phyloP scores from a whole-genome alignment of 495 filamentous ascomycete species.

The Lindgomyces ingoldianus region DNA sequence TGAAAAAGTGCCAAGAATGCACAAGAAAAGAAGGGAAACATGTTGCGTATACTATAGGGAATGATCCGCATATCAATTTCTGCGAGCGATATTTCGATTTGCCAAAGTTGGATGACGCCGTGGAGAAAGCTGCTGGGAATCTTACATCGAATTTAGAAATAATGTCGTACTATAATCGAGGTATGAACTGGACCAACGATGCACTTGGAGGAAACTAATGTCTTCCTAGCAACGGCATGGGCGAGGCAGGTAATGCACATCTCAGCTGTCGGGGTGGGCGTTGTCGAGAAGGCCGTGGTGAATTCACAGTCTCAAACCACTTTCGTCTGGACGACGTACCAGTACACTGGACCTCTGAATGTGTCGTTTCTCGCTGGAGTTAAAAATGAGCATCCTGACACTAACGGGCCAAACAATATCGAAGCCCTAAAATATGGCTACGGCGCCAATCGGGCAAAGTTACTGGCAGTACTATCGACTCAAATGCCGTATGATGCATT shows the following conservation, averaged over 20 bases:
- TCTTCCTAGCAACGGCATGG: slow-evolving; percentile 31
- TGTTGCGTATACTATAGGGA: slow-evolving; percentile 27
- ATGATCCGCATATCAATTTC: slow-evolving; percentile 34
- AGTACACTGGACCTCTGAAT: slow-evolving; percentile 13
- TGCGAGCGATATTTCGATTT: slow-evolving; percentile 20
- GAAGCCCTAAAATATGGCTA: slow-evolving; percentile 26
- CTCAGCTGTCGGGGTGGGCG: slow-evolving; percentile 14
- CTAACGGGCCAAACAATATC: slow-evolving; percentile 19
- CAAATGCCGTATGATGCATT: slow-evolving; percentile 23
- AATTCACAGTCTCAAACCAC: neutral
- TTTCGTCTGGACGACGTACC: neutral
- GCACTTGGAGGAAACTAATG: too few species aligned
- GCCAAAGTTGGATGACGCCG: slow-evolving; percentile 1
- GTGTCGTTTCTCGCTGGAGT: slow-evolving; percentile 28
- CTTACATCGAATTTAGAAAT: slow-evolving; percentile 1
- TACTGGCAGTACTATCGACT: slow-evolving; percentile 13
- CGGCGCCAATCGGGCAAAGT: slow-evolving; percentile 23
- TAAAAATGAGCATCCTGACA: slow-evolving; percentile 14
- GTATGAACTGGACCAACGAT: too few species aligned
- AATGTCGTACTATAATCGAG: slow-evolving; percentile 29
- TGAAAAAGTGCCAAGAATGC: slow-evolving; percentile 6
- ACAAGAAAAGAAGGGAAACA: slow-evolving; percentile 18
- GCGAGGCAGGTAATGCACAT: slow-evolving; percentile 32
- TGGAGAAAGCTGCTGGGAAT: slow-evolving; percentile 11
- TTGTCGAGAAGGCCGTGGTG: slow-evolving; percentile 3